These are phyloP conservation scores for Leptographium lundbergii DNA, from an alignment of 2,329 filamentous ascomycete species.

Conservation along the genomic window DNA sequence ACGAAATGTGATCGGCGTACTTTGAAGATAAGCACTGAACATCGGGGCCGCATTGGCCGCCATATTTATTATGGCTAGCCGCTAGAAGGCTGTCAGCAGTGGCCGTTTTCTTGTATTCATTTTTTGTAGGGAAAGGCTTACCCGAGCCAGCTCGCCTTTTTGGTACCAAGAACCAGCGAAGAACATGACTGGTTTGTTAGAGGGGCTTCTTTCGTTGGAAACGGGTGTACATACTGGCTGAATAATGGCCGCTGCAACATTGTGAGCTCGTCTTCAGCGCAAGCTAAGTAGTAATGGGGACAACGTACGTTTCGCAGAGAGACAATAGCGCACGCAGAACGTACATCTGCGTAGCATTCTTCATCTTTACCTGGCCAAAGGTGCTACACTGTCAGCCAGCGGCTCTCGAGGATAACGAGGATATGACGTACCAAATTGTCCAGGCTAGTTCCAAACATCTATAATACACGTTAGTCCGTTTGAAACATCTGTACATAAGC, in stretches of 20 bases:
- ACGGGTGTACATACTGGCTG: conserved; percentile 1
- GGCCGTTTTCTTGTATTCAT: neutral
- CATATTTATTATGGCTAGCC: conserved; percentile 7
- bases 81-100: neutral
- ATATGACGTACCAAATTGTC: conserved; percentile 1
- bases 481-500: too few relatives aligned
- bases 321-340: conserved; percentile 4
- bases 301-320: conserved; percentile 7
- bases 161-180: conserved; percentile 9
- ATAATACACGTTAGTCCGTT: neutral
- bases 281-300: neutral
- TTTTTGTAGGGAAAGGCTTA: neutral
- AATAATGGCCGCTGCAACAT: conserved; percentile 7
- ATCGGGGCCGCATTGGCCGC: conserved; percentile 14
- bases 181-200: conserved; percentile 2
- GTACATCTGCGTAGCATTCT: conserved; percentile 9
- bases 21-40: conserved; percentile 20
- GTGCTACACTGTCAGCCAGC: conserved; percentile 3
- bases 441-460: conserved; percentile 8
- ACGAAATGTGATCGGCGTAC: neutral
- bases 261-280: neutral
- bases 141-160: conserved; percentile 5
- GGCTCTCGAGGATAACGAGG: too few relatives aligned
- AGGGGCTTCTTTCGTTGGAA: neutral
- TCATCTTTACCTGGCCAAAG: conserved; percentile 7